These are phyloP conservation scores for Lagenidium sp. DNA, from an alignment of 352 stramenopile genomes.

Conservation along the genomic window DNA sequence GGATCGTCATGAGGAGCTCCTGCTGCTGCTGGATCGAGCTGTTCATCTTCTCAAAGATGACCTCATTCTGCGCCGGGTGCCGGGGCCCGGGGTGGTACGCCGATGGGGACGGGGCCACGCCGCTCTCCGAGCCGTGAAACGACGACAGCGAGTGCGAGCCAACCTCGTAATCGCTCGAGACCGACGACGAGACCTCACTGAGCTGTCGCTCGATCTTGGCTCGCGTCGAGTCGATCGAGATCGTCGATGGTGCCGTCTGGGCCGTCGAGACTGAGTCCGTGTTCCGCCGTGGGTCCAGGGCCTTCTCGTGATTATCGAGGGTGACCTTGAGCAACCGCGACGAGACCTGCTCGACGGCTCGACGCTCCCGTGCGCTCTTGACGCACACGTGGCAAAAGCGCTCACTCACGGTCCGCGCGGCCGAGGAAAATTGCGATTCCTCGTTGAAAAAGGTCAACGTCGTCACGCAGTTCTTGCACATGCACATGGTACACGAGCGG, in stretches of 20 bases:
- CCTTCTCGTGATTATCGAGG: not conserved
- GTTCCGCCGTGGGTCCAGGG: not conserved
- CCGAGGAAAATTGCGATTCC: constrained; percentile 4
- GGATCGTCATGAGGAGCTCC: constrained; percentile 15
- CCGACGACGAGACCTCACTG: not conserved
- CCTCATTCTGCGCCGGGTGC: not conserved
- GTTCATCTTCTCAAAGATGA: constrained; percentile 17
- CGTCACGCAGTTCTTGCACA: constrained; percentile 19
- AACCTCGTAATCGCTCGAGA: not conserved
- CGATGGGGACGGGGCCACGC: too few species aligned
- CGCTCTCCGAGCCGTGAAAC: constrained; percentile 7
- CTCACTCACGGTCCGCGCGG: constrained; percentile 4
- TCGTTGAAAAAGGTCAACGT: constrained; percentile 22
- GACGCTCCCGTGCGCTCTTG: constrained; percentile 9
- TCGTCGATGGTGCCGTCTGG: not conserved
- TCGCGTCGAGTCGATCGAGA: not conserved
- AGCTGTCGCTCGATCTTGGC: not conserved
- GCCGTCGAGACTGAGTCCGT: constrained; percentile 3
- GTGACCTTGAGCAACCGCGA: constrained; percentile 10
- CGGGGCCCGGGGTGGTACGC: too few species aligned
- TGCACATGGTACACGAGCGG: constrained; percentile 11
- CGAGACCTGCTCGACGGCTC: constrained; percentile 7
- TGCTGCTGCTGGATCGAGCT: constrained; percentile 15
- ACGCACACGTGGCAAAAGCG: constrained; percentile 17
- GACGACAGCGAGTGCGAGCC: not conserved